A percentile compares a stretch with the other conserved stretches of the same genome.
Conservation (phyloP, 768 basidiomycete species). For the Tulasnella sp. region DNA sequence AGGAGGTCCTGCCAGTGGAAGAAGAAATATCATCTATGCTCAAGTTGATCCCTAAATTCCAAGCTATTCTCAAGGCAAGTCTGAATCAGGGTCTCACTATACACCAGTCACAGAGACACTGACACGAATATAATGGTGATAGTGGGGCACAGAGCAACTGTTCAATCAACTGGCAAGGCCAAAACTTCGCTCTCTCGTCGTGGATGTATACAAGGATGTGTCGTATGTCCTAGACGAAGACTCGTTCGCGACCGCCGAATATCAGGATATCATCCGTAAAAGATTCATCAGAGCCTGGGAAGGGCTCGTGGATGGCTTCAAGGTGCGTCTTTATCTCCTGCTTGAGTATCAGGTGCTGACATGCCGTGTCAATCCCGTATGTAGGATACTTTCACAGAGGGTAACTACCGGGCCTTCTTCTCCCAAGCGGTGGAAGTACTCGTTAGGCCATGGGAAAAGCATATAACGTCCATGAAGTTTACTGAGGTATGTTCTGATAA, state of each 20-base stretch:
- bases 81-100: not conserved
- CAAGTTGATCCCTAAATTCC: conserved; percentile 51
- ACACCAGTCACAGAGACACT: not conserved
- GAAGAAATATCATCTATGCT: conserved; percentile 41
- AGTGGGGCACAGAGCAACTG: conserved; percentile 71
- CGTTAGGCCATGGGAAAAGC: conserved; percentile 93
- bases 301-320: conserved; percentile 71
- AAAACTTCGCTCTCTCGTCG: conserved; percentile 66
- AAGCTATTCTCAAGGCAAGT: conserved; percentile 60
- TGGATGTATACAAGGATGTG: conserved; percentile 84
- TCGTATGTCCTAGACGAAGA: conserved; percentile 87
- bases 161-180: conserved; percentile 93
- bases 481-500: conserved; percentile 58
- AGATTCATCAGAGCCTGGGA: conserved; percentile 89
- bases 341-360: not conserved
- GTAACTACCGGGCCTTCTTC: conserved; percentile 80
- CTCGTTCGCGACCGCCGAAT: conserved; percentile 67
- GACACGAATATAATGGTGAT: conserved; percentile 36
- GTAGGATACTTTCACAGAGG: conserved; percentile 79
- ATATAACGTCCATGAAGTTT: conserved; percentile 66
- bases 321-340: conserved; percentile 37
- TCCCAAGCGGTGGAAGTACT: conserved; percentile 75
- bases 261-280: conserved; percentile 78
- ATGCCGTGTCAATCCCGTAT: not conserved
- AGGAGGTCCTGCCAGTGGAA: conserved; percentile 44